Percentiles rank a stretch among this genome's conserved stretches.
These are phyloP conservation scores for Fraxinus americana DNA, from an alignment of 257 asterid species.

Conservation along the genomic window DNA sequence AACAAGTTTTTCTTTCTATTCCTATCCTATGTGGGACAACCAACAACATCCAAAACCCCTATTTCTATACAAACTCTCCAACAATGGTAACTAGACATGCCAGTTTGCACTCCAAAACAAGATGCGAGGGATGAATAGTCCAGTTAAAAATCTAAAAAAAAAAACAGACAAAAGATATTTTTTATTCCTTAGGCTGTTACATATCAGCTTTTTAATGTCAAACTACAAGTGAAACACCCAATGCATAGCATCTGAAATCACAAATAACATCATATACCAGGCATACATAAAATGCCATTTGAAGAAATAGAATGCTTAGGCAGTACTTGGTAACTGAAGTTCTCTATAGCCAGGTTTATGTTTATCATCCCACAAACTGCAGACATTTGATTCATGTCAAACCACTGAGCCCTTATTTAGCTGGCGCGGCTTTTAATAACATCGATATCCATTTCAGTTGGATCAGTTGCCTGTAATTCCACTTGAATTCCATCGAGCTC, in stretches of 20 bases:
- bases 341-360: constrained; percentile 41
- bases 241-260: constrained; percentile 25
- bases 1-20: too few species aligned
- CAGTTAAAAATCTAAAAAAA: background rate
- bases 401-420: constrained; percentile 35
- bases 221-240: constrained; percentile 31
- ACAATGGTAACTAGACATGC: constrained; percentile 10
- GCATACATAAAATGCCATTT: constrained; percentile 27
- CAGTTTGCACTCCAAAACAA: constrained; percentile 27
- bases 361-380: constrained; percentile 37
- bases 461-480: constrained; percentile 72
- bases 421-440: constrained; percentile 62
- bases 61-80: too few species aligned
- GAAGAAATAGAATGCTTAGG: constrained; percentile 31
- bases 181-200: constrained; percentile 24
- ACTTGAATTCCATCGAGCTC: constrained; percentile 61
- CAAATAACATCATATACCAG: constrained; percentile 36
- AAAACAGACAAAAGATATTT: constrained; percentile 5
- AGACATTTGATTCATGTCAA: constrained; percentile 31
- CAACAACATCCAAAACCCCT: too few species aligned
- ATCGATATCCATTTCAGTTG: constrained; percentile 72
- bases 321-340: constrained; percentile 39
- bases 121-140: constrained; percentile 10
- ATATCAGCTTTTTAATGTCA: constrained; percentile 33
- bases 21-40: too few species aligned